Evolutionary conservation across 495 filamentous ascomycete genomes (phyloP), one percentile per base, ranked within the genome.

Genomic region (Xylaria nigripes): DNA sequence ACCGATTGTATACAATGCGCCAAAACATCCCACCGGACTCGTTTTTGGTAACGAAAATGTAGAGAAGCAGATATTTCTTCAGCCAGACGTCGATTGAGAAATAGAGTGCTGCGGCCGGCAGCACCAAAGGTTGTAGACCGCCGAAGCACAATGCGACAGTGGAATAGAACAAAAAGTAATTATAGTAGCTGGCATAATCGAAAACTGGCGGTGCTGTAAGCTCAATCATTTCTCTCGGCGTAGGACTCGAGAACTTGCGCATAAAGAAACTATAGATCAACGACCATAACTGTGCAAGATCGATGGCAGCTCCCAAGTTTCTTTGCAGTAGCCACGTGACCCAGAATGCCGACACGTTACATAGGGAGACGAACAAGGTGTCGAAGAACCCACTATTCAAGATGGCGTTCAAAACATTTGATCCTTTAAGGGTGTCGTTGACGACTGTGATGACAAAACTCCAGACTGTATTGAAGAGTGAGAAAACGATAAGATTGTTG

Each of bases 111-210:
- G 87, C 88, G 32, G 95, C 84, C 0, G 89, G 88, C n/a, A 99
- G 77, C 4, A 90, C 86, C 29, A 97, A 79, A 0, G 93, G 93
- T 70, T 97, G 93, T 40, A 96, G 69, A 10, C 86, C 84, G 2
- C 86, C 84, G 66, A 91, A 97, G 62, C 83, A 89, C 30, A 99
- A 76, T 2, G 89, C 85, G 29, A 96, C 86, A 0, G 93, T 97
- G 3, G 87, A 76, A 67, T 96, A 96, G 72, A 88, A 99, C 16
- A 97, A 76, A 70, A 96, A 96, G 70, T 83, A 88, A 66, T 96
- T 97, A 75, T 96, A 97, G 71, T 97, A 96, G 55, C 81, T 89
- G 47, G 93, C 89, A 62, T 96, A 98, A 60, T 96, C 91, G 68
- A 99, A 96, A 10, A 86, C 71, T 2, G 87, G 89, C 43, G 93